Evolutionary conservation across 768 basidiomycete species (phyloP).

Genomic region (Lentinula boryana): DNA sequence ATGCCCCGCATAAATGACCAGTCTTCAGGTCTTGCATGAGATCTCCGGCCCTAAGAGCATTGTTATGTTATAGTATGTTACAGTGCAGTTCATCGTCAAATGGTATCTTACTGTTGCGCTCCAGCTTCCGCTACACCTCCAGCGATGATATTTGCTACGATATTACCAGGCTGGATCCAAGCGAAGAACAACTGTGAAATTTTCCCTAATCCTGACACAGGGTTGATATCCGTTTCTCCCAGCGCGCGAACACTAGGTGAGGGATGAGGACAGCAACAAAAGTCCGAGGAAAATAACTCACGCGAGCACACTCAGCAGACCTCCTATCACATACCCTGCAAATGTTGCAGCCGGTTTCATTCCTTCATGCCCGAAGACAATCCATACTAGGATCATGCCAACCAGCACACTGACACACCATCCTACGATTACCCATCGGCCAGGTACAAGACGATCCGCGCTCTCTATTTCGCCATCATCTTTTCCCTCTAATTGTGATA

Average conservation of each 20-base stretch:
- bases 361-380: slow-evolving; percentile 85
- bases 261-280: slow-evolving; percentile 5
- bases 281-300: slow-evolving; percentile 25
- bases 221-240: slow-evolving; percentile 93
- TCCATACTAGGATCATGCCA: slow-evolving; percentile 80
- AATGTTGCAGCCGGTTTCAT: slow-evolving; percentile 95
- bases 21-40: slow-evolving; percentile 99
- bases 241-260: slow-evolving; percentile 75
- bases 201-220: slow-evolving; percentile 90
- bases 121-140: slow-evolving; percentile 96
- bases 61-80: neutral
- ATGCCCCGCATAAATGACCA: slow-evolving; percentile 86
- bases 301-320: slow-evolving; percentile 85
- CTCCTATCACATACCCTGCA: slow-evolving; percentile 77
- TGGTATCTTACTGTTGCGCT: slow-evolving; percentile 69
- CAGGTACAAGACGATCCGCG: slow-evolving; percentile 75
- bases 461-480: slow-evolving; percentile 69
- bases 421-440: slow-evolving; percentile 70
- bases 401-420: slow-evolving; percentile 50
- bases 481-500: slow-evolving; percentile 15
- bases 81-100: neutral
- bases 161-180: slow-evolving; percentile 88
- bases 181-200: slow-evolving; percentile 93
- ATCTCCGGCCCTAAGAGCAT: slow-evolving; percentile 71
- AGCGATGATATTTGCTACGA: slow-evolving; percentile 97